Base-by-base conservation (phyloP, 495 filamentous ascomycete genomes). In the Aspergillus heteromorphus region DNA sequence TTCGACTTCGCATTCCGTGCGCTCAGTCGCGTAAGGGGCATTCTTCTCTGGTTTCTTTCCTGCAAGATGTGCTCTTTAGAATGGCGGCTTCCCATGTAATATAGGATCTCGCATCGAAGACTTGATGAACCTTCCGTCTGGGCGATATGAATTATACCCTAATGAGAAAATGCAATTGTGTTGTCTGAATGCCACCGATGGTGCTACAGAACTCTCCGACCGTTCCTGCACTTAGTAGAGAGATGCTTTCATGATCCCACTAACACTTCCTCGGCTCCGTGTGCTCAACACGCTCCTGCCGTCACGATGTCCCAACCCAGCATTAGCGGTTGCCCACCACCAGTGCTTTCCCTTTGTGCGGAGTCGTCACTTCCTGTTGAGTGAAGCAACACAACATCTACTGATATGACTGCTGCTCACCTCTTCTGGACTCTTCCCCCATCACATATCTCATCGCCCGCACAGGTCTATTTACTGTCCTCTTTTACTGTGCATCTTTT, bases 401-500 rank as follows among this genome's bases (percentile, higher is more conserved):
- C 43, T 16, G 7, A 19, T 47, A 16, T 11, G 6, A 27, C 20
- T 45, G 13, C 31, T 34, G 13, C 4, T 34, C 13, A 1, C 16
- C 13, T 47, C 20, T 29, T 29, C 21, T 29, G 14, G 1, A 27
- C 23, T 40, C 43, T 38, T 52, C 45, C 53, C 20, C 38, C 52
- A 38, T 41, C 38, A 47, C 36, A 14, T 50, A 43, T 56, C 42
- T 47, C 47, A 55, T 55, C 23, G 1, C 38, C 48, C 30, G 45
- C 40, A 50, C 42, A 13, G 38, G 42, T 27, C 29, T 29, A 49
- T 47, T 49, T 57, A 49, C 56, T 61, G 49, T 57, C 18, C 45
- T 57, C 56, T 48, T 41, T 65, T 58, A 66, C 54, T 45, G 57
- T 66, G 49, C 60, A 57, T 63, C 36, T 48, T 70, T 53, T 53